Conservation (phyloP, 176 grass and related monocot genomes). For the Otatea glauca region DNA sequence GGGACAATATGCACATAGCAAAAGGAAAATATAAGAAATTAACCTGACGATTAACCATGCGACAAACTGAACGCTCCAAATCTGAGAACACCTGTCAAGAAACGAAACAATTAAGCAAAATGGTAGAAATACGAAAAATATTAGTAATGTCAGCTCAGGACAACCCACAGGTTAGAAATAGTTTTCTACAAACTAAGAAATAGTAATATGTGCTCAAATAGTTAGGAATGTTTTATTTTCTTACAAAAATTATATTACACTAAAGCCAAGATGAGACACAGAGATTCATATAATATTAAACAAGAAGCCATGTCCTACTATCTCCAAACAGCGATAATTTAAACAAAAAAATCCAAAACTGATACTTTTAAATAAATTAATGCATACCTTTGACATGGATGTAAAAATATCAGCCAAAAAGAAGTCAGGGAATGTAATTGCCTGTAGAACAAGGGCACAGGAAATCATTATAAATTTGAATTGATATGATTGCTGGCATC, state of each 20-base stretch:
- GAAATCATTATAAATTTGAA: conserved; percentile 36
- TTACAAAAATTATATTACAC: conserved; percentile 1
- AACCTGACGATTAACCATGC: conserved; percentile 96
- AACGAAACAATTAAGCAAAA: conserved; percentile 38
- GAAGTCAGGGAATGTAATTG: conserved; percentile 97
- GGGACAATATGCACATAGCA: conserved; percentile 1
- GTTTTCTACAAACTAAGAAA: neutral
- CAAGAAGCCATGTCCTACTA: neutral
- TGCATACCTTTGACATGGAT: conserved; percentile 95
- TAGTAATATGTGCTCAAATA: neutral
- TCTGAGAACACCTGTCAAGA: conserved; percentile 94
- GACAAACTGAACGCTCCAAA: conserved; percentile 94
- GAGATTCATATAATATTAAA: neutral
- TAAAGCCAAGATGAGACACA: conserved; percentile 18
- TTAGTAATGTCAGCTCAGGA: neutral
- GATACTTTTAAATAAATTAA: conserved; percentile 23
- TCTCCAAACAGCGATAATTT: conserved; percentile 1
- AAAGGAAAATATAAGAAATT: conserved; percentile 27
- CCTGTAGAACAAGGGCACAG: conserved; percentile 50
- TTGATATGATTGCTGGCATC: neutral
- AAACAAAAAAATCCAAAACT: neutral
- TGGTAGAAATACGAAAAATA: neutral
- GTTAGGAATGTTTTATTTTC: neutral
- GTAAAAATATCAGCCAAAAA: conserved; percentile 99
- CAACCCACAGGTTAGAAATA: neutral